phyloP scores from a whole-genome alignment of 2,329 filamentous ascomycete genomes.

The Aspergillus pseudoglaucus region DNA sequence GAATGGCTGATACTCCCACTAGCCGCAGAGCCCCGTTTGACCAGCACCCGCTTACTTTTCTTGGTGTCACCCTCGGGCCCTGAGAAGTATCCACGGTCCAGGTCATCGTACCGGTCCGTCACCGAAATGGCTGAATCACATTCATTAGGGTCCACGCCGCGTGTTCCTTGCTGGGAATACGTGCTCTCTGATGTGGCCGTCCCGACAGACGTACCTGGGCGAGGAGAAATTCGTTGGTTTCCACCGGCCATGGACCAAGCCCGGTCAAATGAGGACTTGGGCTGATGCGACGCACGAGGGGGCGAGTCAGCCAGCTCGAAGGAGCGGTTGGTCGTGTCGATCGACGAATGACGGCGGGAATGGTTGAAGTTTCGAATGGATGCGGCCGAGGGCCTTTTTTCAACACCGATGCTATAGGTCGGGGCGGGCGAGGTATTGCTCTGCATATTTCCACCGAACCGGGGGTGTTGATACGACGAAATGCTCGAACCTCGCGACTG shows the following conservation, averaged over 20 bases:
- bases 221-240: constrained; percentile 24
- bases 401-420: constrained; percentile 35
- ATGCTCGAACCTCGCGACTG: constrained; percentile 18
- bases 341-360: constrained; percentile 79
- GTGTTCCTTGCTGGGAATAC: constrained; percentile 12
- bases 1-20: constrained; percentile 49
- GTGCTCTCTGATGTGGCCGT: constrained; percentile 14
- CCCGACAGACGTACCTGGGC: constrained; percentile 29
- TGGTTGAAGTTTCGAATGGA: constrained; percentile 78
- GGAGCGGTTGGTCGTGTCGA: constrained; percentile 55
- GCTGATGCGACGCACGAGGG: constrained; percentile 41
- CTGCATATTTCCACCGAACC: constrained; percentile 21
- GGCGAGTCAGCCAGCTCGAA: constrained; percentile 22
- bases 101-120: constrained; percentile 45
- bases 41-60: constrained; percentile 65
- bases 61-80: constrained; percentile 75
- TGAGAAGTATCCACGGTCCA: constrained; percentile 90
- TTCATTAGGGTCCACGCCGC: constrained; percentile 18
- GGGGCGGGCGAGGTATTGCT: constrained; percentile 37
- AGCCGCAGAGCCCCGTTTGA: constrained; percentile 55
- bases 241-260: constrained; percentile 50
- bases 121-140: constrained; percentile 26
- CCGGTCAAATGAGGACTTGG: constrained; percentile 54
- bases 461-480: constrained; percentile 21
- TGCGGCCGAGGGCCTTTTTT: constrained; percentile 64